phyloP scores from a whole-genome alignment of 176 grass and related monocot genomes.

The Oryza glaberrima region DNA sequence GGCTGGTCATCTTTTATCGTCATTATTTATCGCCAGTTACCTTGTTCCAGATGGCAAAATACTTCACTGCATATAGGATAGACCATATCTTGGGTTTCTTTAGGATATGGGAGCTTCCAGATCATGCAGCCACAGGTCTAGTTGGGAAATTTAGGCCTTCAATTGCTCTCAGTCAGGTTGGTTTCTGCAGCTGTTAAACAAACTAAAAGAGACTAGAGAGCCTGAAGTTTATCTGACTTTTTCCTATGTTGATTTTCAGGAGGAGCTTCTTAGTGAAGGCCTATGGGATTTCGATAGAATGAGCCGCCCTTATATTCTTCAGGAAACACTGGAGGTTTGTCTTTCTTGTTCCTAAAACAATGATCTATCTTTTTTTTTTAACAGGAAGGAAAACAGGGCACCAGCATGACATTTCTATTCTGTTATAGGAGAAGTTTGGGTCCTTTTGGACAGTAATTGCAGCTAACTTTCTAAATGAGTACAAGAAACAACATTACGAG shows the following conservation, averaged over 20 bases:
- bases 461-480: conserved; percentile 84
- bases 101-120: conserved; percentile 99
- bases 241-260: conserved; percentile 61
- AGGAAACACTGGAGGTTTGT: conserved; percentile 77
- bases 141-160: conserved; percentile 97
- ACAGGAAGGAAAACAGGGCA: conserved; percentile 29
- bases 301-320: conserved; percentile 84
- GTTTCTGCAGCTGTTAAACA: conserved; percentile 38
- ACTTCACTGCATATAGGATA: conserved; percentile 99
- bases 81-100: conserved; percentile 99
- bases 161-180: conserved; percentile 93
- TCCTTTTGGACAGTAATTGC: conserved; percentile 82
- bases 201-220: conserved; percentile 13
- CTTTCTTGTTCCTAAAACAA: not conserved
- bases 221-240: conserved; percentile 41
- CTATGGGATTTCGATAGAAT: conserved; percentile 98
- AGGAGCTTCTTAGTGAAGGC: conserved; percentile 90
- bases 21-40: conserved; percentile 40
- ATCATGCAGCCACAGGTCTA: conserved; percentile 89
- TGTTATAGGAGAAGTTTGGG: conserved; percentile 85
- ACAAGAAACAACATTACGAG: conserved; percentile 85
- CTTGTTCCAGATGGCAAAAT: conserved; percentile 83
- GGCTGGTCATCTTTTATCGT: conserved; percentile 31
- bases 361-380: not conserved
- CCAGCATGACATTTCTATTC: conserved; percentile 23